Evolutionary conservation across 768 basidiomycete genomes (phyloP).

Genomic region (Pisolithus marmoratus): DNA sequence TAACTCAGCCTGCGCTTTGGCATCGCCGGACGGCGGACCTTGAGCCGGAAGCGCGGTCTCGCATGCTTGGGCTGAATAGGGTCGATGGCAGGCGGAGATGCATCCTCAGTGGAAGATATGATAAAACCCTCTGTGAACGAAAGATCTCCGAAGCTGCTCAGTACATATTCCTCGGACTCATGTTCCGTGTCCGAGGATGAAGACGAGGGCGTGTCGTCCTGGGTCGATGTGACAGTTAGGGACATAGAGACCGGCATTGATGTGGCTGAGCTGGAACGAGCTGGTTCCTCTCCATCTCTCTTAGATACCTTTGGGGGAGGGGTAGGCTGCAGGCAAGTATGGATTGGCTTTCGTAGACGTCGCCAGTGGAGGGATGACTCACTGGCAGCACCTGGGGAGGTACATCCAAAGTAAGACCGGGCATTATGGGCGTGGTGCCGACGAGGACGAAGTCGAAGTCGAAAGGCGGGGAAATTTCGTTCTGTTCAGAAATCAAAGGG

Average conservation of each 20-base stretch:
- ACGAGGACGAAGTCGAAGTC: no score
- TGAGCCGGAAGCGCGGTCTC: slow-evolving; percentile 20
- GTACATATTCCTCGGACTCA: slow-evolving; percentile 36
- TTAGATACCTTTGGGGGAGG: slow-evolving; percentile 1
- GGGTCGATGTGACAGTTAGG: neutral
- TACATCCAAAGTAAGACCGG: neutral
- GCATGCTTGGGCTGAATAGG: slow-evolving; percentile 1
- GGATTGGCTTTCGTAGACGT: neutral
- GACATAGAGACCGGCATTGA: neutral
- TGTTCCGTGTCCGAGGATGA: neutral
- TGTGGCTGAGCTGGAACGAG: neutral
- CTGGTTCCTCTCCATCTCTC: neutral
- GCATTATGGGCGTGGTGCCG: slow-evolving; percentile 5
- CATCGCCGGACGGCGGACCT: slow-evolving; percentile 22
- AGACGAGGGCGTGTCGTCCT: neutral
- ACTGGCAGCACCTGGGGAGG: slow-evolving; percentile 6
- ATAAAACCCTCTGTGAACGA: slow-evolving; percentile 34
- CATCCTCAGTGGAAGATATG: slow-evolving; percentile 17
- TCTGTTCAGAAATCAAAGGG: neutral
- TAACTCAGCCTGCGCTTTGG: slow-evolving; percentile 17
- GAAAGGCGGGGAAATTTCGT: neutral
- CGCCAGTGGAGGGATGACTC: neutral
- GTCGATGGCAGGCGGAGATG: neutral
- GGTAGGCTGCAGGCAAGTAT: slow-evolving; percentile 4
- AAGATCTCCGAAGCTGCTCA: slow-evolving; percentile 42